Conservation (phyloP, 2,329 filamentous ascomycete species). For the Periconia sp. region DNA sequence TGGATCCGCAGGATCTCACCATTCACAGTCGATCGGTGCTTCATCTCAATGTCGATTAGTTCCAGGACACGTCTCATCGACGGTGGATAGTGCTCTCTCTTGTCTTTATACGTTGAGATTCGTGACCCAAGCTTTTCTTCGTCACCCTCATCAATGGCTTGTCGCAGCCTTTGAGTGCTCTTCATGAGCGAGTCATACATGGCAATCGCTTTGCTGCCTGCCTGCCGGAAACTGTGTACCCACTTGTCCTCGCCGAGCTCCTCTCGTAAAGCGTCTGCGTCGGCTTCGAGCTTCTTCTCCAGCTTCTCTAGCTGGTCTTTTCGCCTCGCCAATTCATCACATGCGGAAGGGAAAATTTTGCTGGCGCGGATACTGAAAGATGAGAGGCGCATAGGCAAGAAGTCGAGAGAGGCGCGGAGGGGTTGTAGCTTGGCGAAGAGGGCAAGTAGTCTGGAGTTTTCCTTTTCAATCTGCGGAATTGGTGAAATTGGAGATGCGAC, state of each 20-base stretch:
- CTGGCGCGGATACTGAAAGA: constrained; percentile 83
- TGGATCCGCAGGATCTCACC: constrained; percentile 90
- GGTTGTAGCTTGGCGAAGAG: constrained; percentile 97
- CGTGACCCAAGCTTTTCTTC: constrained; percentile 69
- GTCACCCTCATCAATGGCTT: constrained; percentile 76
- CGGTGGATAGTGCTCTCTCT: constrained; percentile 91
- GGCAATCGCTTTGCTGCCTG: constrained; percentile 88
- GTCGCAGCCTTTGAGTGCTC: constrained; percentile 80
- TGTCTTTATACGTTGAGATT: constrained; percentile 91
- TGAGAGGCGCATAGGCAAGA: constrained; percentile 90
- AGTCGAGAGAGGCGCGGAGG: constrained; percentile 88
- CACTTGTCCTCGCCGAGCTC: constrained; percentile 95
- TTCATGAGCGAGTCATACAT: constrained; percentile 96
- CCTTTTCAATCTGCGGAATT: constrained; percentile 65
- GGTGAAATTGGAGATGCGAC: constrained; percentile 67
- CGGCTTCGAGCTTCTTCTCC: constrained; percentile 86
- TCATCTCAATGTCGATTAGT: constrained; percentile 95
- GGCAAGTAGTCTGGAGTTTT: constrained; percentile 86
- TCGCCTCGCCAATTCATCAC: constrained; percentile 82
- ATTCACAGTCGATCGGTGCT: constrained; percentile 93
- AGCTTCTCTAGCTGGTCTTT: constrained; percentile 77
- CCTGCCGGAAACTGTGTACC: constrained; percentile 94
- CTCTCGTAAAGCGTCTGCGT: constrained; percentile 86
- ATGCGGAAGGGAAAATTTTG: constrained; percentile 84
- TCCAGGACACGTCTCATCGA: constrained; percentile 89